These are phyloP conservation scores for Candida boidinii DNA, from an alignment of 805 yeast genomes.

Conservation along the genomic window DNA sequence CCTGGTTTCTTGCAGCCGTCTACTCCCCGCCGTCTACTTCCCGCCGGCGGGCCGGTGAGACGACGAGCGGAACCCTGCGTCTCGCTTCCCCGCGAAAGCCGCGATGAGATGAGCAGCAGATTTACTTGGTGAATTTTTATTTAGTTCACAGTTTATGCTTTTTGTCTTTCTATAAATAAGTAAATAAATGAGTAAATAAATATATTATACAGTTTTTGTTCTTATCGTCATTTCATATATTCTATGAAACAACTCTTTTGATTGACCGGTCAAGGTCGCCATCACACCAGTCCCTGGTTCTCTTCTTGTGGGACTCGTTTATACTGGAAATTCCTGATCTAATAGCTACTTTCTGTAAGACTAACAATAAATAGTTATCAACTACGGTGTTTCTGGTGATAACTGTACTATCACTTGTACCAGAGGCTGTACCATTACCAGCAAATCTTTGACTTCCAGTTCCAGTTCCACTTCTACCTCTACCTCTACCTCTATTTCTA, in stretches of 20 bases:
- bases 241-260: slow-evolving; percentile 38
- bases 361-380: slow-evolving; percentile 27
- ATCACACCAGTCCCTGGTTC: slow-evolving; percentile 54
- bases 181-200: too few species aligned
- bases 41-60: too few species aligned
- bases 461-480: not conserved
- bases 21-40: too few species aligned
- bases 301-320: slow-evolving; percentile 33
- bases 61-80: too few species aligned
- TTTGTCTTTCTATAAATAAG: too few species aligned
- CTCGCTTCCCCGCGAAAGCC: too few species aligned
- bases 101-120: too few species aligned
- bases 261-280: slow-evolving; percentile 37
- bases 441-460: not conserved
- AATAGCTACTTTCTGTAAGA: slow-evolving; percentile 36
- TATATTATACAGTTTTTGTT: too few species aligned
- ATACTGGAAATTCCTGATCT: slow-evolving; percentile 33
- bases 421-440: not conserved
- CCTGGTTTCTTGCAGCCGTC: too few species aligned
- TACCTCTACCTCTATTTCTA: slow-evolving; percentile 7
- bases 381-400: slow-evolving; percentile 8
- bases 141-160: too few species aligned
- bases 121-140: too few species aligned
- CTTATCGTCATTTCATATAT: too few species aligned
- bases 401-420: slow-evolving; percentile 1